phyloP scores from a whole-genome alignment of 2,329 filamentous ascomycete species.

The Pseudogymnoascus sp. region DNA sequence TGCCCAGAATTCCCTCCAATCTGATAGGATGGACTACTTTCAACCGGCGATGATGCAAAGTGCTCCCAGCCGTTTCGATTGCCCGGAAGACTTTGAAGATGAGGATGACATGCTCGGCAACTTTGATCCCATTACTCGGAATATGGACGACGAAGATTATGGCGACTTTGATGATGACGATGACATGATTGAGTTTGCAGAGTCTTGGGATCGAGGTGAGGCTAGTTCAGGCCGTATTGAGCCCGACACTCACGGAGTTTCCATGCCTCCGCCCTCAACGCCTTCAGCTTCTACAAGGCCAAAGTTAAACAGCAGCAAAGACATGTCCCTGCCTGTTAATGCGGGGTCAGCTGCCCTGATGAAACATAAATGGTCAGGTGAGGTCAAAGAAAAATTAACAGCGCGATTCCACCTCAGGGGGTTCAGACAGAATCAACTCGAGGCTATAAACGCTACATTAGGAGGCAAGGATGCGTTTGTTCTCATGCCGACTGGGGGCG shows the following conservation, averaged over 20 bases:
- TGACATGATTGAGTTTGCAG: slow-evolving; percentile 35
- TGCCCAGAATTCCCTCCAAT: not conserved
- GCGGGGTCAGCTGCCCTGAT: slow-evolving; percentile 44
- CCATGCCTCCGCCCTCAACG: not conserved
- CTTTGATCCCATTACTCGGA: slow-evolving; percentile 11
- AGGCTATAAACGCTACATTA: slow-evolving; percentile 92
- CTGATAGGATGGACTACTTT: not conserved
- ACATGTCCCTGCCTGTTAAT: slow-evolving; percentile 27
- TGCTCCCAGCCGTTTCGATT: slow-evolving; percentile 5
- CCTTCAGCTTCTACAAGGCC: slow-evolving; percentile 14
- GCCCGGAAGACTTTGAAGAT: slow-evolving; percentile 21
- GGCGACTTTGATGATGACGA: slow-evolving; percentile 28
- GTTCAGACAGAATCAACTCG: slow-evolving; percentile 85
- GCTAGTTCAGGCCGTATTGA: slow-evolving; percentile 15
- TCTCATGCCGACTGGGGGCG: slow-evolving; percentile 94
- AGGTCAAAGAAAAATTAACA: slow-evolving; percentile 74
- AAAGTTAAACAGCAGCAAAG: slow-evolving; percentile 13
- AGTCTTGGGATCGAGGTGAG: slow-evolving; percentile 35
- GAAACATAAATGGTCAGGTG: slow-evolving; percentile 73
- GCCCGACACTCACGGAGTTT: not conserved
- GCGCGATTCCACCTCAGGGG: slow-evolving; percentile 77
- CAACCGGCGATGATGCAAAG: not conserved
- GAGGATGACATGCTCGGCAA: slow-evolving; percentile 18
- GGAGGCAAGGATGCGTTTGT: slow-evolving; percentile 86
- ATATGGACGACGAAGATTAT: slow-evolving; percentile 18